Evolutionary conservation across 148 eudicot genomes (phyloP), one percentile per base, ranked within the genome.

Genomic region (Persicaria tinctoria): DNA sequence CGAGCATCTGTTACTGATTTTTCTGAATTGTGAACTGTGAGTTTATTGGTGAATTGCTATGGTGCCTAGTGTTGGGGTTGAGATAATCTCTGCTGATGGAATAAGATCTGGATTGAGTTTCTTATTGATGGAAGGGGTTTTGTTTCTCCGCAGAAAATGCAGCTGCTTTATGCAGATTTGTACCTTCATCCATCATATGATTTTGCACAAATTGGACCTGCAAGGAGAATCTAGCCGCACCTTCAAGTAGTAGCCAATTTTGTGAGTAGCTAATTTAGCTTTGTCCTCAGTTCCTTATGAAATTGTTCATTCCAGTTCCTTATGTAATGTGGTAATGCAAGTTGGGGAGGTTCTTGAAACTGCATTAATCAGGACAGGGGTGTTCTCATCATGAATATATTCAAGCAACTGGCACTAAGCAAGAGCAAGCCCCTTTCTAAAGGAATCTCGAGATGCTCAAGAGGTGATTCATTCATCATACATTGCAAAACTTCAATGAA

Each of bases 391-490:
- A 87, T 85, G 88, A 87, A 82, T 83, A 63, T 88, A 68, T 74
- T 90, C 82, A 90, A 78, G 82, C 83, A 73, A 78, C 50, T 92
- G 32, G 78, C 70, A 50, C 77, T 83, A 74, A 62, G 75, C 72
- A 88, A 78, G 68, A 62, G 75, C 72, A 88, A 78, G 68, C 62
- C 57, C 56, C 55, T 82, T 69, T 71, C 41, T 44, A 71, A 75
- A 46, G 80, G 76, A 64, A 75, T 73, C 44, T 14, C 73, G 68
- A 77, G 71, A 38, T 77, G 66, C 79, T 56, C 20, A 79, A 79
- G 80, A 86, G 97, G 94, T 92, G 81, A 14, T 44, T 56, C 12
- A 20, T 48, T 48, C 7, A 32, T 50, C 48, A 69, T 69, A 4
- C 51, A 3, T 72, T 48, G 6, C 32, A 18, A 13, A 5, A 3